Percentiles rank a stretch among this genome's conserved stretches.
These are phyloP conservation scores for Balamuthia mandrillaris DNA, from an alignment of 208 protist genomes.

Conservation along the genomic window DNA sequence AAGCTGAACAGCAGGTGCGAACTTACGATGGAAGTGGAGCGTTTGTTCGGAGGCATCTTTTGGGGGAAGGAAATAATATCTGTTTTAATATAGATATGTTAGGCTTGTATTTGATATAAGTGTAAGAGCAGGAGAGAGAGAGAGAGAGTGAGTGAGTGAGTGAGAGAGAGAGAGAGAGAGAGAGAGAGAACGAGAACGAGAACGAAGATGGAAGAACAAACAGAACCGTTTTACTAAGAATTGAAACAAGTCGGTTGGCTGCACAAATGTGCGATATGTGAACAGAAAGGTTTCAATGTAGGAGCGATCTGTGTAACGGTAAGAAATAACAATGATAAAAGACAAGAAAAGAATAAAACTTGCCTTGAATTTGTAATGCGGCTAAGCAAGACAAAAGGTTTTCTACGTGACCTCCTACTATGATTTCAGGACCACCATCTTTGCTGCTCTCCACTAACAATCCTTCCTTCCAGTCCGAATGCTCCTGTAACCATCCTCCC, in stretches of 20 bases:
- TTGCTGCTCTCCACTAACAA: background rate
- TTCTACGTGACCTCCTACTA: background rate
- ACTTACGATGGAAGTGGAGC: too few species aligned
- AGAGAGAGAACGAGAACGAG: too few species aligned
- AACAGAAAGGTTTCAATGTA: conserved; percentile 13
- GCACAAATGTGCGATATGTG: background rate
- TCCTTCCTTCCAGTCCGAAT: conserved; percentile 20
- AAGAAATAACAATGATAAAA: background rate
- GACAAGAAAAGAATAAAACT: background rate
- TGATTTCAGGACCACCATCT: background rate
- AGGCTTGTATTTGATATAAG: background rate
- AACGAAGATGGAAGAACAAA: too few species aligned
- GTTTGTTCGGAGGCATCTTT: background rate
- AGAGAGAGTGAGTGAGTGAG: too few species aligned
- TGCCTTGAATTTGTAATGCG: background rate
- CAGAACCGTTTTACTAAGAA: background rate
- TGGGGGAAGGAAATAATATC: background rate
- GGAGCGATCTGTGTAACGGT: background rate
- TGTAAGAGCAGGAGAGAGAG: background rate
- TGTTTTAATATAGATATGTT: background rate
- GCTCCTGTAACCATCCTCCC: too few species aligned
- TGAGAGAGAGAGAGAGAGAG: background rate
- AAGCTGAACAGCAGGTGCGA: background rate
- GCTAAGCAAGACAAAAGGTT: background rate
- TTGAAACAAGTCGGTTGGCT: background rate